A percentile compares a stretch with the other conserved stretches of the same genome.
These are phyloP conservation scores for Chionographis japonica DNA, from an alignment of 106 monocot species.

Conservation along the genomic window DNA sequence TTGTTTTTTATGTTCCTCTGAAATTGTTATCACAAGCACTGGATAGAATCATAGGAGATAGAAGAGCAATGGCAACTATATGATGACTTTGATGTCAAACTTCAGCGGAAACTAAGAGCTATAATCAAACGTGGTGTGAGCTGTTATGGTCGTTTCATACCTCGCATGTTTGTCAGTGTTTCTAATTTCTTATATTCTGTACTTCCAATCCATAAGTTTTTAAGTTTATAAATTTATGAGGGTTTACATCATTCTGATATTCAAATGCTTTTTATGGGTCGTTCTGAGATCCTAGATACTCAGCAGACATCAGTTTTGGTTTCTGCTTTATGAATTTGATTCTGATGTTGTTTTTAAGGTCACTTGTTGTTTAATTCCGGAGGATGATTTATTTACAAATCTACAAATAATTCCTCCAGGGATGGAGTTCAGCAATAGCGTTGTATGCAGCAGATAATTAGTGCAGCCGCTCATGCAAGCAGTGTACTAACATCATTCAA, in stretches of 20 bases:
- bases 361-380: too few relatives aligned
- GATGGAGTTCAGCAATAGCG: conserved; percentile 87
- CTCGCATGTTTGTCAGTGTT: conserved; percentile 87
- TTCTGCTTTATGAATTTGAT: too few relatives aligned
- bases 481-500: too few relatives aligned
- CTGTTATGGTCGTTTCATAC: conserved; percentile 89
- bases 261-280: too few relatives aligned
- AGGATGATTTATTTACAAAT: not conserved
- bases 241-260: too few relatives aligned
- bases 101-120: conserved; percentile 83
- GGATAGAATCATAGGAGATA: conserved; percentile 94
- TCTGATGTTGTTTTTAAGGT: too few relatives aligned
- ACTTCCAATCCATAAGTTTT: not conserved
- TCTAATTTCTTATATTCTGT: not conserved
- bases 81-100: conserved; percentile 89
- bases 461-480: too few relatives aligned
- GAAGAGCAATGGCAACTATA: conserved; percentile 94
- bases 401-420: conserved; percentile 87
- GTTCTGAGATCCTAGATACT: too few relatives aligned
- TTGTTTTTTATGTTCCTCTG: too few relatives aligned
- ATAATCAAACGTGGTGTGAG: conserved; percentile 94
- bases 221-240: not conserved
- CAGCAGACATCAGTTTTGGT: too few relatives aligned
- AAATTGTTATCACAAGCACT: conserved; percentile 85
- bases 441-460: not conserved